Evolutionary conservation across 2,329 filamentous ascomycete species (phyloP), one percentile per base, ranked within the genome.

Genomic region (Fusarium sp.): DNA sequence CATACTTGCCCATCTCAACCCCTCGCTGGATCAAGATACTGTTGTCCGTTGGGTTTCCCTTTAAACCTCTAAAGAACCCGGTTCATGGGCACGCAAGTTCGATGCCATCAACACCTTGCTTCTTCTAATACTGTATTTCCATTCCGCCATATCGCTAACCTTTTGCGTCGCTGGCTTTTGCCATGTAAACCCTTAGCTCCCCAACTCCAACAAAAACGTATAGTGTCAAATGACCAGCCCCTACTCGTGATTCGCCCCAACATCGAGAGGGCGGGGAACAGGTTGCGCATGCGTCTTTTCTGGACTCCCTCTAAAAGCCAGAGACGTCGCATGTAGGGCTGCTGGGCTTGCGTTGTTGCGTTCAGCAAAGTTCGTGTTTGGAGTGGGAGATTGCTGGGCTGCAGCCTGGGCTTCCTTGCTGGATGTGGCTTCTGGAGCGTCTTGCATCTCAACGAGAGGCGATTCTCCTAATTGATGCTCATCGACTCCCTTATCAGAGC

Each of bases 221-320:
- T 54, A 47, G 63, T 59, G 59, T 64, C 71, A 72, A 58, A 60
- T 58, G 42, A 59, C 54, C 60, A 57, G 32, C 40, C 61, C 60
- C 64, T 75, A 83, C 49, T 82, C 74, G 28, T 75, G 74, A 30
- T 70, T 77, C 32, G 71, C 77, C n/a, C 75, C 75, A 38, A 83
- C 78, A 67, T 81, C 77, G 38, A 84, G 73, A 23, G 81, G 74
- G 44, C 80, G 74, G 25, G 76, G 72, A 30, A 68, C 75, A 13
- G 79, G 76, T 38, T 82, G 74, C 52, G 78, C 77, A 59, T 83
- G 82, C 57, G 83, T 77, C 82, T 91, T 91, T 78, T 91, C 90
- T 30, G 89, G 89, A 76, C 89, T 91, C 73, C 88, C 87, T 77
- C 89, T 87, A 82, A 89, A 89, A 76, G 89, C 88, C 75, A 91